Percentiles rank a stretch among this genome's conserved stretches.
Conservation (phyloP, 139 green algal species). For the Diplosphaera chodatii region DNA sequence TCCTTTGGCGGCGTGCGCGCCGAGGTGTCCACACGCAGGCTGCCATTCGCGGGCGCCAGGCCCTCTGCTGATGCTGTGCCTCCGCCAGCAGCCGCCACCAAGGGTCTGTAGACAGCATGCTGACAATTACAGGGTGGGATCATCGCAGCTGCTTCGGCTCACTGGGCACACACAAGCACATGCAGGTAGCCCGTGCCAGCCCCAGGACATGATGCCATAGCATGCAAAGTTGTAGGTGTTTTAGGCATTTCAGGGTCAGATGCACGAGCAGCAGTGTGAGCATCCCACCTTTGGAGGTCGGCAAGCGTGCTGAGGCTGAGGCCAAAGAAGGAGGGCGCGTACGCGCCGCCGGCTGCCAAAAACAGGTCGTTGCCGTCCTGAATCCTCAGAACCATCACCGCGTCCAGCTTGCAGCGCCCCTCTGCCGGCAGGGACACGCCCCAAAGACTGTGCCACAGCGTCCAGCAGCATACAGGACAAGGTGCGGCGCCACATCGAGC, state of each 20-base stretch:
- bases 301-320: slow-evolving; percentile 18
- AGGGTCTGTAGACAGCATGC: too few species aligned
- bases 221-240: too few species aligned
- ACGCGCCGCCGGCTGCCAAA: slow-evolving; percentile 40
- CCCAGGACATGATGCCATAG: too few species aligned
- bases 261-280: too few species aligned
- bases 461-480: too few species aligned
- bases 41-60: neutral
- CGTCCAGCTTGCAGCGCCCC: slow-evolving; percentile 36
- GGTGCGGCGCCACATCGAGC: too few species aligned
- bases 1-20: neutral
- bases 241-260: too few species aligned
- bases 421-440: neutral
- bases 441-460: too few species aligned
- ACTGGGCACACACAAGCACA: too few species aligned
- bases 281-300: slow-evolving; percentile 7
- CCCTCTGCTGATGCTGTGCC: neutral
- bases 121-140: too few species aligned
- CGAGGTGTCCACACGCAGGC: neutral
- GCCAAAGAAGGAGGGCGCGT: slow-evolving; percentile 43
- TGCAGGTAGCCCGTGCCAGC: too few species aligned
- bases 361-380: slow-evolving; percentile 65
- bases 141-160: too few species aligned
- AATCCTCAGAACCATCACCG: slow-evolving; percentile 59
- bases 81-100: neutral